Conservation (phyloP, 768 basidiomycete genomes). For the Termitomyces sp. region DNA sequence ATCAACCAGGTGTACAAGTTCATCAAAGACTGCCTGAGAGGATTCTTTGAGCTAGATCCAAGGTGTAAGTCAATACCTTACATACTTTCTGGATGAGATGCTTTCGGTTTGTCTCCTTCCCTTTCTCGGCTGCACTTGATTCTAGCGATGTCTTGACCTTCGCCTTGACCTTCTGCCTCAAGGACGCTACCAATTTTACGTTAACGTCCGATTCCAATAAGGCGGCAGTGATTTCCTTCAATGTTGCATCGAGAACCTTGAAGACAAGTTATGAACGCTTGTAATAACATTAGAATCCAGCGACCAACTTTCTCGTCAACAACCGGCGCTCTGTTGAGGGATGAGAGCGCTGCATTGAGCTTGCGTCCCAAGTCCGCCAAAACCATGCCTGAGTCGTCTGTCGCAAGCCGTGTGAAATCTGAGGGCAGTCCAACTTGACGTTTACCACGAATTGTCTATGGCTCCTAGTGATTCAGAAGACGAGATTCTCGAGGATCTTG, state of each 20-base stretch:
- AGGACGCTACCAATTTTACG: conserved; percentile 86
- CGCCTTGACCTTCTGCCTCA: conserved; percentile 85
- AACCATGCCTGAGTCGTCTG: conserved; percentile 60
- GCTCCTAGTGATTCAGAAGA: conserved; percentile 59
- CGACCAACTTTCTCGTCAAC: conserved; percentile 83
- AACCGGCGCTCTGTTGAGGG: conserved; percentile 79
- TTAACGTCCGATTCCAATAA: conserved; percentile 97
- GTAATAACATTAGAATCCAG: neutral
- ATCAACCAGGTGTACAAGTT: conserved; percentile 91
- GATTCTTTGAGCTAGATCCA: neutral
- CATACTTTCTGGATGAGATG: conserved; percentile 86
- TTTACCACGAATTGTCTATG: conserved; percentile 27
- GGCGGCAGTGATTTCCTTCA: conserved; percentile 94
- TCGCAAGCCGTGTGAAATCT: conserved; percentile 17
- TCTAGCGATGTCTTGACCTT: conserved; percentile 85
- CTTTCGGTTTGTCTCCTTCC: conserved; percentile 78
- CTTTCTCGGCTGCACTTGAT: conserved; percentile 54
- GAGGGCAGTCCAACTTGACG: neutral
- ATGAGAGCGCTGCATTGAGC: conserved; percentile 90
- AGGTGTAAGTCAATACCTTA: neutral
- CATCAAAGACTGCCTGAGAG: conserved; percentile 90
- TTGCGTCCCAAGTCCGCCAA: conserved; percentile 91
- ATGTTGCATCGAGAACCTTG: conserved; percentile 87
- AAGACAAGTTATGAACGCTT: conserved; percentile 5
- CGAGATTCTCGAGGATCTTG: conserved; percentile 53